Conservation (phyloP, 495 filamentous ascomycete species). For the Astrothelium subdiscretum region DNA sequence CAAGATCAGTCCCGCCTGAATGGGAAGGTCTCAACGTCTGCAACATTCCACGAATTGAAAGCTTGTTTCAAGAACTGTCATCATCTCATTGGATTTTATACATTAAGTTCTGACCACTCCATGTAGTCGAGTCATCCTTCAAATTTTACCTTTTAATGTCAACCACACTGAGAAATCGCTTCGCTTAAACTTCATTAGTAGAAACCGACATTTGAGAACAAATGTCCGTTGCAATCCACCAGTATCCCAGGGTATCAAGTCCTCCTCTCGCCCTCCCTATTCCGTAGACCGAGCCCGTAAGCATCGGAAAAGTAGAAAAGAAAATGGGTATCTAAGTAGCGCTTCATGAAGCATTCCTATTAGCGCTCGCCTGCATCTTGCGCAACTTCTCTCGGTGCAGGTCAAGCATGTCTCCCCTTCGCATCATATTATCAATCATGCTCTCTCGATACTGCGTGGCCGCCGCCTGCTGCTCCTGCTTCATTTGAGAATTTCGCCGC, state of each 20-base stretch:
- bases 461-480: conserved; percentile 38
- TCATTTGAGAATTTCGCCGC: conserved; percentile 23
- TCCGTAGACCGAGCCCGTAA: background rate
- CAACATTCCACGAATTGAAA: background rate
- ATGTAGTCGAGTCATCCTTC: background rate
- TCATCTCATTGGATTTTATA: conserved; percentile 2
- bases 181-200: background rate
- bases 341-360: conserved; percentile 26
- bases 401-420: conserved; percentile 61
- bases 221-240: background rate
- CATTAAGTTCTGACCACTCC: background rate
- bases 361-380: conserved; percentile 67
- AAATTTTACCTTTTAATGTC: background rate
- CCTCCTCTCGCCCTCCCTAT: background rate
- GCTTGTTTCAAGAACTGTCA: background rate
- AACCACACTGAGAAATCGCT: background rate
- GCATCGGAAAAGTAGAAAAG: background rate
- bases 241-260: background rate
- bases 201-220: background rate
- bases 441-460: conserved; percentile 30
- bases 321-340: background rate
- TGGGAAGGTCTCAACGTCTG: too few species aligned
- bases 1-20: background rate
- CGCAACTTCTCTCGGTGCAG: conserved; percentile 72
- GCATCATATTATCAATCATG: conserved; percentile 62